Evolutionary conservation across 176 grass and related monocot genomes (phyloP), one percentile per base, ranked within the genome.

Genomic region (Triticum urartu): DNA sequence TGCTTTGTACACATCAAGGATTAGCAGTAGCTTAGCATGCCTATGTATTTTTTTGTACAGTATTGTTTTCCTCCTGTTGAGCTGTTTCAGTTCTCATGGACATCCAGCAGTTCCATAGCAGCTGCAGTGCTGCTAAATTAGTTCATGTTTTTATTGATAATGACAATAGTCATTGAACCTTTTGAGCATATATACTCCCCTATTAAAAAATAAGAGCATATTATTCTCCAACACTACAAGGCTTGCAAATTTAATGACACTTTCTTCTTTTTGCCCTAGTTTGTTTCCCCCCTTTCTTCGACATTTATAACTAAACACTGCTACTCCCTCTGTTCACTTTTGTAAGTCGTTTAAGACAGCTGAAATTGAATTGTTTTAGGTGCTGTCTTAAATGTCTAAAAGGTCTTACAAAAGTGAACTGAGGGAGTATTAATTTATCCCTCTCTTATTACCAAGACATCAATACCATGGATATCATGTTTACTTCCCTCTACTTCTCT

Each of bases 1-100:
- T 79, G 8, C 36, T 87, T 87, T 15, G 42, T 83, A 34, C n/a
- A 24, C 24, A n/a, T 79, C 30, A 72, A 43, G 72, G 9, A 84
- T 79, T 0, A 32, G 54, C 20, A 61, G 10, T 78, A 62, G 35
- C 68, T 74, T 70, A 45, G 25, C 76, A 73, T 79, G 25, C 20
- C 28, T 83, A 7, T 62, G 34, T 30, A 18, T 54, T 54, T 48
- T 43, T 87, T 60, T 52, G 5, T 47, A 38, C 61, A 85, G 10
- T 81, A 48, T 63, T 62, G 9, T 58, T 21, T 84, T 65, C 15
- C 17, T 80, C 81, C 1, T 72, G 32, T 77, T 84, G 64, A 68
- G 48, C 5, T n/a, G 17, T 73, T 13, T 32, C 43, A 40, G 4
- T 59, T 80, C 12, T 58, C 38, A 63, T 79, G 58, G 20, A 50